Base-by-base conservation (phyloP, 306 rosid genomes). In the Neltuma alba region DNA sequence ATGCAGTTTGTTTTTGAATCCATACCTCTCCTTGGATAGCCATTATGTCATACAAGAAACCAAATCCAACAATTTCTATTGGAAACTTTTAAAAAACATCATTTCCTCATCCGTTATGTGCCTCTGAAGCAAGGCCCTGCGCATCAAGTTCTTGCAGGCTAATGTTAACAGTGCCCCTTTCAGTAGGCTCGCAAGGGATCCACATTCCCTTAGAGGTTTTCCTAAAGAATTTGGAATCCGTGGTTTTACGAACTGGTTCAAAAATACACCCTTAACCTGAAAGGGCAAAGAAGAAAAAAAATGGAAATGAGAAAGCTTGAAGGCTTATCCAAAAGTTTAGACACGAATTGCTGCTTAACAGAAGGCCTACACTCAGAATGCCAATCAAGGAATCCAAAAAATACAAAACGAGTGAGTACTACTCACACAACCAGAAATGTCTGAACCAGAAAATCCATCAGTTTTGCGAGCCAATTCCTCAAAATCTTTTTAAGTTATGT, bases 201-300 rank as follows among this genome's bases (percentile, higher is more conserved):
- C 87, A 89, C 92, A 84, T 88, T 72, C 72, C 89, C 75, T 85
- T 74, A 27, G 92, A 37, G 70, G 78, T 85, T 75, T 87, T 81
- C 64, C 75, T 33, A 76, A 92, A 92, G 85, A 85, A 90, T 87
- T 88, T 90, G 18, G 94, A 92, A 47, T 90, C 97, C 81, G 79
- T 91, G 13, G 97, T 92, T 86, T 90, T 90, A 50, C 93, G 94
- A 60, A 92, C 91, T 69, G 97, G 97, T 86, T 92, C 97, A 27
- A 92, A 92, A 12, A 92, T 36, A 90, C 94, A 83, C 90, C 97
- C 84, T 92, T 92, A 73, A 90, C 97, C 97, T 92, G 87, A 21
- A 23, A 23, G 15, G 2, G 31, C 10, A 21, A 23, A 57, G 40
- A 31, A 63, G 36, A 48, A 48, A 48, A 48, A 48, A 42, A 14